Evolutionary conservation across 345 rosid species (phyloP).

Genomic region (Firmiana major): DNA sequence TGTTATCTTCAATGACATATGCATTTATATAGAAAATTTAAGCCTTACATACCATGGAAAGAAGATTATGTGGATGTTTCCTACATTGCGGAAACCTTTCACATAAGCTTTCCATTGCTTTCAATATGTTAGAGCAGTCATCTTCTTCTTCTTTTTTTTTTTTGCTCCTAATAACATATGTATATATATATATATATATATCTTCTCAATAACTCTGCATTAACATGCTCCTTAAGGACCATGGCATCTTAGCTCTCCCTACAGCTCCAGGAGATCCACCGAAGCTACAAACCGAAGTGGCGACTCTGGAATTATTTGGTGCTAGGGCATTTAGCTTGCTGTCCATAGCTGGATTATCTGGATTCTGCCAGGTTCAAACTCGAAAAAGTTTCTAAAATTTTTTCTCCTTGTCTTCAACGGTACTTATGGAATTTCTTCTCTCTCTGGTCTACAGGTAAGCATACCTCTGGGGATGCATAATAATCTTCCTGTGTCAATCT

Average conservation of each 20-base stretch:
- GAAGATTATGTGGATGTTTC: no score
- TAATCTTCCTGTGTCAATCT: conserved; percentile 55
- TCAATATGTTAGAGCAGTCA: no score
- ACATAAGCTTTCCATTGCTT: no score
- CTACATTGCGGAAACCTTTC: no score
- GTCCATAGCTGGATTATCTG: conserved; percentile 63
- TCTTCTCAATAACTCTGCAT: background rate
- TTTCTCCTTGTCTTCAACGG: background rate
- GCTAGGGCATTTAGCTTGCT: conserved; percentile 61
- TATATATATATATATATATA: no score
- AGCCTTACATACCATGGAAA: background rate
- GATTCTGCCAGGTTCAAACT: conserved; percentile 70
- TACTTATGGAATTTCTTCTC: background rate
- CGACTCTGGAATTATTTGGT: conserved; percentile 42
- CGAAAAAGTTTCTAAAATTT: background rate
- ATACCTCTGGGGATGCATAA: conserved; percentile 59
- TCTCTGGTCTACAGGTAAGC: conserved; percentile 44
- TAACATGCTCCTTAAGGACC: conserved; percentile 35
- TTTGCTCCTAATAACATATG: no score
- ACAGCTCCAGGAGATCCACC: conserved; percentile 80
- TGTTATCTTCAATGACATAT: no score
- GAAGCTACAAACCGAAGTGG: conserved; percentile 52
- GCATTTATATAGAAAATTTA: background rate
- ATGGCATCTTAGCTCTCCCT: conserved; percentile 62
- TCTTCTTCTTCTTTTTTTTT: no score